Evolutionary conservation across 106 monocot genomes (phyloP).

Genomic region (Acorus gramineus): DNA sequence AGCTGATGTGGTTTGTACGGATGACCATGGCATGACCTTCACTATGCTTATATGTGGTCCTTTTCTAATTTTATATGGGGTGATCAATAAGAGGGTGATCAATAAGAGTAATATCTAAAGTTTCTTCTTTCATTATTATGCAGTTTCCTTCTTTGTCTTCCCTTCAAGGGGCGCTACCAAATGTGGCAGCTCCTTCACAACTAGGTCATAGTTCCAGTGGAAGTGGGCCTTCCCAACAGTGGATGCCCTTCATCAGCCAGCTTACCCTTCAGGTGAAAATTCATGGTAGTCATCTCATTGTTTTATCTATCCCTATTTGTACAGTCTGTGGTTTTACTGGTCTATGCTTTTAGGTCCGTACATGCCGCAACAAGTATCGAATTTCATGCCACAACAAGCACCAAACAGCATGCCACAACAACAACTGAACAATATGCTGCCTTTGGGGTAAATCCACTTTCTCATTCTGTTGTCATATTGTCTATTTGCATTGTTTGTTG

Average conservation of each 20-base stretch:
- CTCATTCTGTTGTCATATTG: not conserved
- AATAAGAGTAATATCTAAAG: not conserved
- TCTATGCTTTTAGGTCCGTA: conserved; percentile 26
- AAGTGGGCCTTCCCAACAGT: conserved; percentile 31
- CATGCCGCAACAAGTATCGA: conserved; percentile 29
- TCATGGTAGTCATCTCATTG: not conserved
- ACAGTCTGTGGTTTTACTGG: not conserved
- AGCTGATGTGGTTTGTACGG: no score
- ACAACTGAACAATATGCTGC: conserved; percentile 20
- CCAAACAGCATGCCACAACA: conserved; percentile 30
- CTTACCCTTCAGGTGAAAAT: conserved; percentile 27
- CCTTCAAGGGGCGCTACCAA: conserved; percentile 45
- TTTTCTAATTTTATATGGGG: no score
- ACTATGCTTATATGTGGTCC: no score
- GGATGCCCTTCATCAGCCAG: conserved; percentile 34
- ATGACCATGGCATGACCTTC: no score
- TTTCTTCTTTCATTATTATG: not conserved
- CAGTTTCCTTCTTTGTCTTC: conserved; percentile 54
- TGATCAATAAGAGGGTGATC: no score
- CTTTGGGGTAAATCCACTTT: conserved; percentile 29
- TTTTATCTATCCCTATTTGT: not conserved
- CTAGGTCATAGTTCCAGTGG: conserved; percentile 33
- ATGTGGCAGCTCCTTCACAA: conserved; percentile 10
- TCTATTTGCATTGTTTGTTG: no score
- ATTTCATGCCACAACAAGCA: conserved; percentile 3